These are phyloP conservation scores for Trichoderma harzianum DNA, from an alignment of 2,329 filamentous ascomycete genomes.

Conservation along the genomic window DNA sequence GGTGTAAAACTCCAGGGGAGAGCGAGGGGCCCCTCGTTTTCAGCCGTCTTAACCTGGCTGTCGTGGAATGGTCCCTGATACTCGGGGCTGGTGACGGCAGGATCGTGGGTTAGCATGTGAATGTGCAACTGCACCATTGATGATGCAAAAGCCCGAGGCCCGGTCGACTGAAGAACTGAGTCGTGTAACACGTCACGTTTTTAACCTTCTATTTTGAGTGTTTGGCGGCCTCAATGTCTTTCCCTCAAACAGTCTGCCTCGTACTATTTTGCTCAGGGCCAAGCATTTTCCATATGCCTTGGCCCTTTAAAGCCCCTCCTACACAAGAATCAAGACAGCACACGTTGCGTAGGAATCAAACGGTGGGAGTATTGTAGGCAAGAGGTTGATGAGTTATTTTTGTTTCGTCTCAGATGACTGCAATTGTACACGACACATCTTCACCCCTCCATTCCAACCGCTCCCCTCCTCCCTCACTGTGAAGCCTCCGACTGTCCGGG, in stretches of 20 bases:
- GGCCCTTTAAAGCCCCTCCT: not conserved
- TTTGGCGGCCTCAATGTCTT: not conserved
- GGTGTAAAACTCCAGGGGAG: not conserved
- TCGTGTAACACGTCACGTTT: not conserved
- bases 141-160: not conserved
- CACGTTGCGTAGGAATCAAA: not conserved
- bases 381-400: conserved; percentile 7
- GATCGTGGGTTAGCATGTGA: not conserved
- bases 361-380: not conserved
- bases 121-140: not conserved
- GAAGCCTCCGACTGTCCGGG: conserved; percentile 35
- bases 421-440: conserved; percentile 30
- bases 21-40: not conserved
- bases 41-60: not conserved
- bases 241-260: not conserved
- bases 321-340: not conserved
- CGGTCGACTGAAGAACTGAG: not conserved
- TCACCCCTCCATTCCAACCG: conserved; percentile 21
- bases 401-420: conserved; percentile 28
- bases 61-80: not conserved
- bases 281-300: not conserved
- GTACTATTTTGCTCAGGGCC: not conserved
- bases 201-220: not conserved
- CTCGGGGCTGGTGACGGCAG: not conserved
- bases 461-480: conserved; percentile 33